phyloP scores from a whole-genome alignment of 2,329 filamentous ascomycete genomes.

The Colletotrichum scovillei region DNA sequence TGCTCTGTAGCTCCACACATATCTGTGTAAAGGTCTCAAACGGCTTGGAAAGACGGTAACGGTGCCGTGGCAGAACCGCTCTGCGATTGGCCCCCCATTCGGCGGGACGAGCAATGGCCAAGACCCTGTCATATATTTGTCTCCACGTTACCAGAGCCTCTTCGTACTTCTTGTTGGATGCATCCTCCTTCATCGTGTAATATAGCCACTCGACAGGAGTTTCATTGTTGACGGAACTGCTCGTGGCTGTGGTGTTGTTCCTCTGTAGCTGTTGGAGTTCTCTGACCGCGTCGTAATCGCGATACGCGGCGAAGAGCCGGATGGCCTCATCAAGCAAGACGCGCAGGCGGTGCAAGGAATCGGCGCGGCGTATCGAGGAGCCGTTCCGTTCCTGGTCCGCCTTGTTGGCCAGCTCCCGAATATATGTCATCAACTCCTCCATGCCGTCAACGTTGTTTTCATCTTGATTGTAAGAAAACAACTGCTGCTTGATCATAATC shows the following conservation, averaged over 20 bases:
- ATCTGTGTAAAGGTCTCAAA: constrained; percentile 62
- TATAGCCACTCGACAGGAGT: constrained; percentile 68
- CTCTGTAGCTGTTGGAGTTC: constrained; percentile 67
- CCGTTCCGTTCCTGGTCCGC: not conserved
- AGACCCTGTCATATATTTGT: constrained; percentile 65
- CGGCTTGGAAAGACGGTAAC: constrained; percentile 64
- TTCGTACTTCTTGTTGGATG: constrained; percentile 66
- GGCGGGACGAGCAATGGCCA: constrained; percentile 52
- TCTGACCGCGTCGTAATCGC: constrained; percentile 64
- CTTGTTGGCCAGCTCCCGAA: constrained; percentile 37
- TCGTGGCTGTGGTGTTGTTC: constrained; percentile 43
- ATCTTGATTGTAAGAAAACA: not conserved
- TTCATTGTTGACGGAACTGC: constrained; percentile 45
- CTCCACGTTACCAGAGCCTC: constrained; percentile 76
- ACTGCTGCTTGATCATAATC: constrained; percentile 46
- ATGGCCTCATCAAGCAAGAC: constrained; percentile 40
- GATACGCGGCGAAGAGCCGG: constrained; percentile 47
- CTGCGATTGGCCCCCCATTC: constrained; percentile 35
- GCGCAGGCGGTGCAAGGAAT: constrained; percentile 20
- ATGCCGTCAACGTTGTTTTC: constrained; percentile 37
- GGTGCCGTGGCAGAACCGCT: constrained; percentile 56
- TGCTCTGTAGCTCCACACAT: constrained; percentile 52
- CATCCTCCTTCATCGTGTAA: constrained; percentile 76
- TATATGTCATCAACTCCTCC: constrained; percentile 44
- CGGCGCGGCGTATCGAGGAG: not conserved